Evolutionary conservation across 257 asterid genomes (phyloP), one percentile per base, ranked within the genome.

Genomic region (Eustoma russellianum): DNA sequence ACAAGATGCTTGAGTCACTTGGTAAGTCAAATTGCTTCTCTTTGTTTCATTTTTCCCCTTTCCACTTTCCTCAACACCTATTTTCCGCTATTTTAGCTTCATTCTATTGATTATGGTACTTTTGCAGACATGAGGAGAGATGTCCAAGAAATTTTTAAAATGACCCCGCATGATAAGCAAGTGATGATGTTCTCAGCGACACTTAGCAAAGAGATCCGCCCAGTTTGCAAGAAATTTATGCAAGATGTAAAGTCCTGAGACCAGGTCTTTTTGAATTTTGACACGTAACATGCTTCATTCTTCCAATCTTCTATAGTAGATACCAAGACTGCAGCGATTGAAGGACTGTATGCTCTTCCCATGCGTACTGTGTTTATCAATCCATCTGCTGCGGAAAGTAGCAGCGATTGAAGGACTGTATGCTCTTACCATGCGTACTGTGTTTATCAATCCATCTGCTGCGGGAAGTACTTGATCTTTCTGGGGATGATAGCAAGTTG

Each of bases 161-260:
- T 80, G 96, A 88, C 95, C 30, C 96, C 96, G 47, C 95, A 88
- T 41, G 96, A 88, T 66, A 88, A 88, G 78, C 96, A 88, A 78
- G 96, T 88, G 17, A 88, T 84, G 96, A 88, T 88, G 96, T 88
- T 88, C 65, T 84, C 94, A n/a, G 95, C 97, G 28, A 88, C 97
- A 6, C 91, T 88, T 60, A 82, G 97, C 82, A 88, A 88, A 79
- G 95, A 82, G 70, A 88, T 85, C 53, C 95, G 95, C 46, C 97
- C 97, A 1, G 86, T 88, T 59, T 88, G 97, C 91, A 88, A 85
- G 83, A 88, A 88, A 61, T 88, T 88, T 57, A 88, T 88, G 95
- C 95, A 82, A 85, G 95, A 88, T 77, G 97, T 88, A 85, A 88
- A 85, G 79, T 83, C 70, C 80, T 66, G 67, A 83, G 86, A 80